A percentile compares a stretch with the other conserved stretches of the same genome.
Evolutionary conservation across 306 rosid species (phyloP).

Genomic region (Prunus armeniaca): DNA sequence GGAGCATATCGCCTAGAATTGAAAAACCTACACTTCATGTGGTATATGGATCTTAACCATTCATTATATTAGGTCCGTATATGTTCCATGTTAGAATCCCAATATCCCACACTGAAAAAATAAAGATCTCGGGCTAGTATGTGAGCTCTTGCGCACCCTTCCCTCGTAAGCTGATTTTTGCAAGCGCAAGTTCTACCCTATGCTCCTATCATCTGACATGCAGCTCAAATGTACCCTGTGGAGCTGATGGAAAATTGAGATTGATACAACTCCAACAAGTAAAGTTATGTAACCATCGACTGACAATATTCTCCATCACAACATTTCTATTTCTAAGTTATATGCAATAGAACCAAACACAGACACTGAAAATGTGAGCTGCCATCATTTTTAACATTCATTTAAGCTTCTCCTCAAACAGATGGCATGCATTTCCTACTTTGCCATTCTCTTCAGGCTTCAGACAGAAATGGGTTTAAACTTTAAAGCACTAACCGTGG

Average conservation of each 20-base stretch:
- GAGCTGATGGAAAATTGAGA: too few relatives aligned
- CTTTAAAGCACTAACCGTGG: conserved; percentile 38
- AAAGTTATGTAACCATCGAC: too few relatives aligned
- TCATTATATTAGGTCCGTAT: not conserved
- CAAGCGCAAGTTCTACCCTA: not conserved
- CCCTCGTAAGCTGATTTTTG: too few relatives aligned
- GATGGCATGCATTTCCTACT: not conserved
- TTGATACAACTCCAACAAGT: too few relatives aligned
- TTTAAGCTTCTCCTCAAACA: conserved; percentile 11
- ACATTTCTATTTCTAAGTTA: too few relatives aligned
- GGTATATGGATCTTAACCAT: not conserved
- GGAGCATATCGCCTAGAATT: not conserved
- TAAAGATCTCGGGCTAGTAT: not conserved
- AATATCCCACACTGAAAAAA: not conserved
- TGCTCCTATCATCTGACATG: not conserved
- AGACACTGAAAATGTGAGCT: not conserved
- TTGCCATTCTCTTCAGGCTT: not conserved
- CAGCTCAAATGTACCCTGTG: too few relatives aligned
- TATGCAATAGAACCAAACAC: not conserved
- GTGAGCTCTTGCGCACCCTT: too few relatives aligned
- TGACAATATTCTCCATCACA: too few relatives aligned
- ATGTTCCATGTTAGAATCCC: not conserved
- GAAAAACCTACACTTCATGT: not conserved
- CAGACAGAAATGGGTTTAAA: not conserved
- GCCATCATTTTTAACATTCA: not conserved